phyloP scores from a whole-genome alignment of 225 moss, liverwort and hornwort genomes.

The Marchantia paleacea region DNA sequence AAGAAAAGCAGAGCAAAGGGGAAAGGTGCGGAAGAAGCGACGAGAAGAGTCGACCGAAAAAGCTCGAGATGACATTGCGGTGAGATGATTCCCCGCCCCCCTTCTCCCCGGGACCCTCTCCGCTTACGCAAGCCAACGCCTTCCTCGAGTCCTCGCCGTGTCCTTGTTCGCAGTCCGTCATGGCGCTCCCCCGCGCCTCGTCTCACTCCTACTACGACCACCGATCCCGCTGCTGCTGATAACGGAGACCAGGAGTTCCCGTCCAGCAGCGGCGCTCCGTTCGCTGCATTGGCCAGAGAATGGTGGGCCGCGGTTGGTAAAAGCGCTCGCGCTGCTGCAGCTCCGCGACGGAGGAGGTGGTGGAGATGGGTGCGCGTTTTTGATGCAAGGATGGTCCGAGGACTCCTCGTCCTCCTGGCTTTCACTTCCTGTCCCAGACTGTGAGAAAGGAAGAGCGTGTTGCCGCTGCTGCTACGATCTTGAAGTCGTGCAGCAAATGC shows the following conservation, averaged over 20 bases:
- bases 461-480: not conserved
- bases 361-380: not conserved
- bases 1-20: too few species aligned
- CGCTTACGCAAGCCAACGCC: too few species aligned
- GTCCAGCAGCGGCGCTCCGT: not conserved
- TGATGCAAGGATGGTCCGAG: too few species aligned
- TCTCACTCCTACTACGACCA: too few species aligned
- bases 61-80: too few species aligned
- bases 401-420: too few species aligned
- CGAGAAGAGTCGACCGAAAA: not conserved
- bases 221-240: not conserved
- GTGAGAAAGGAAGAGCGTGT: not conserved
- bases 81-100: too few species aligned
- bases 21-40: too few species aligned
- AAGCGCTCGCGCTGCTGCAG: not conserved
- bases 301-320: not conserved
- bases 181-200: not conserved
- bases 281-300: too few species aligned
- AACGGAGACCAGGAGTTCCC: not conserved
- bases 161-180: not conserved
- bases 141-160: not conserved
- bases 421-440: not conserved
- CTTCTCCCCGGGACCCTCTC: too few species aligned
- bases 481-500: not conserved
- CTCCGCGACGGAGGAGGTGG: not conserved